Conservation (phyloP, 2,329 filamentous ascomycete species). For the Fusarium piperis region DNA sequence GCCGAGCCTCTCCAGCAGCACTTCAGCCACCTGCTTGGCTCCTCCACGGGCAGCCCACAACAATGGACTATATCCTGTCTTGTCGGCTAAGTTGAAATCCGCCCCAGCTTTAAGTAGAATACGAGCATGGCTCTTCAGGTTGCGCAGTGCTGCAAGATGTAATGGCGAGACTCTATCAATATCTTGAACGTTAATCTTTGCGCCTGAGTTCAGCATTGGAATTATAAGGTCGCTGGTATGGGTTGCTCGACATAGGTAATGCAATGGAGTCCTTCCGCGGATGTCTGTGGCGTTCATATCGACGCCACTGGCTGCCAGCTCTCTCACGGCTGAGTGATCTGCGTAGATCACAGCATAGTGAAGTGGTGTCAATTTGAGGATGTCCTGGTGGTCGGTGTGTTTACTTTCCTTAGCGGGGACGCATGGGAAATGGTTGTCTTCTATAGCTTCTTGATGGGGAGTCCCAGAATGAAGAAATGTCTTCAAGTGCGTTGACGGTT, state of each 20-base stretch:
- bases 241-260: neutral
- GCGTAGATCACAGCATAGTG: neutral
- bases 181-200: neutral
- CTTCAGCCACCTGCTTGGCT: neutral
- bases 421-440: no score
- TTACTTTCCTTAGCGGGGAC: neutral
- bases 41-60: neutral
- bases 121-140: neutral
- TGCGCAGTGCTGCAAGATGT: neutral
- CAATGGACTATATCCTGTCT: neutral
- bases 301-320: neutral
- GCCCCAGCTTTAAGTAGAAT: neutral
- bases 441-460: neutral
- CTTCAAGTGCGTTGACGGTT: neutral
- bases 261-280: neutral
- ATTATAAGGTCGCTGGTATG: neutral
- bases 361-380: neutral
- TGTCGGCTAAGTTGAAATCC: neutral
- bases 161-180: neutral
- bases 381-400: neutral
- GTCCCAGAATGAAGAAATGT: neutral
- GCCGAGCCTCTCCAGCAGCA: neutral
- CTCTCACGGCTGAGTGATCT: rapidly evolving
- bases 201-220: neutral
- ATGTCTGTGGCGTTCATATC: neutral